phyloP scores from a whole-genome alignment of 2,329 filamentous ascomycete genomes.

The Aspergillus fumigatiaffinis region DNA sequence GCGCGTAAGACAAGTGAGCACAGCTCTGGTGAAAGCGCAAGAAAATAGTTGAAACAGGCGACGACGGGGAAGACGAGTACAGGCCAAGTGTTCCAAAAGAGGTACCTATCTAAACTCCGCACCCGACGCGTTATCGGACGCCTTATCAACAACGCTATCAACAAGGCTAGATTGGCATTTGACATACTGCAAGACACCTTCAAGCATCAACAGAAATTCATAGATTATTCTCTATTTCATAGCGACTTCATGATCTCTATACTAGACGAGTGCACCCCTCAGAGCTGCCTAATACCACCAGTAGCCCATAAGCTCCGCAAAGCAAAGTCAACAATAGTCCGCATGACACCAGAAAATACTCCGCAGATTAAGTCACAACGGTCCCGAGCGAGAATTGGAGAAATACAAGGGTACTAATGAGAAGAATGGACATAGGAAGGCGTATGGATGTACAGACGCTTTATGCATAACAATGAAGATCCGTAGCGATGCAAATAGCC shows the following conservation, averaged over 20 bases:
- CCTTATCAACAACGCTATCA: neutral
- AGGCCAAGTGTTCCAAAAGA: conserved; percentile 18
- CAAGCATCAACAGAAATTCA: neutral
- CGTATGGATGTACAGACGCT: conserved; percentile 14
- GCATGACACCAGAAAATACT: neutral
- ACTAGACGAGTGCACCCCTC: neutral
- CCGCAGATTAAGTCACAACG: neutral
- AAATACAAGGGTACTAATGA: neutral
- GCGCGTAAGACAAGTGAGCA: neutral
- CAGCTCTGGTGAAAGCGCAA: neutral
- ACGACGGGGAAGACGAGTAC: neutral
- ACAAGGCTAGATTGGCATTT: neutral
- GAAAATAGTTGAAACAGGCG: conserved; percentile 4
- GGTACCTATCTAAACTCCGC: neutral
- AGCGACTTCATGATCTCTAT: neutral
- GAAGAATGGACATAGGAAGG: conserved; percentile 10
- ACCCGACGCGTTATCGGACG: conserved; percentile 5
- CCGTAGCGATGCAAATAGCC: neutral
- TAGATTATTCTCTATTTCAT: neutral
- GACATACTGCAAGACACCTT: neutral
- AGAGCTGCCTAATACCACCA: neutral
- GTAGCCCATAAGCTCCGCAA: neutral
- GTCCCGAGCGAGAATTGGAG: neutral
- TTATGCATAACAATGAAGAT: neutral
- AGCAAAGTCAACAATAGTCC: neutral